Conservation (phyloP, 2,329 filamentous ascomycete species). For the Ceratocystis diversiconidia region DNA sequence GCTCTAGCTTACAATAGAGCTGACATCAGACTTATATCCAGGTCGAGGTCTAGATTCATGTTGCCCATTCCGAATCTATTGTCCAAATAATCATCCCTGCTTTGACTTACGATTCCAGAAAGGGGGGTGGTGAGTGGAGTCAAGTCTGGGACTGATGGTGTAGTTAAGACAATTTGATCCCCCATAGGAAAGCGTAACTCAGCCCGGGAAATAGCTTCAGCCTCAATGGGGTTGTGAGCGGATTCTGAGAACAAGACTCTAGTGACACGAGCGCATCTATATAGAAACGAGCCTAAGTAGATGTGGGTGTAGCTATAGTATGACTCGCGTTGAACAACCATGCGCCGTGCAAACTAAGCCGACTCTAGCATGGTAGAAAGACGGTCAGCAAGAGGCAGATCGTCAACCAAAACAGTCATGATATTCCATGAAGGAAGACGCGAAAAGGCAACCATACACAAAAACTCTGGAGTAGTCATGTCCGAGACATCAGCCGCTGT, state of each 20-base stretch:
- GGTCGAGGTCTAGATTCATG: neutral
- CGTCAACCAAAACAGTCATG: neutral
- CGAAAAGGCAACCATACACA: constrained; percentile 11
- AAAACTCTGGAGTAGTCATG: constrained; percentile 4
- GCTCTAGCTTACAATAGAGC: neutral
- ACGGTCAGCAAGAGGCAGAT: constrained; percentile 8
- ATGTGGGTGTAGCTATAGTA: constrained; percentile 6
- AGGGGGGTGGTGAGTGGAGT: neutral
- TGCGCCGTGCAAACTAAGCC: constrained; percentile 12
- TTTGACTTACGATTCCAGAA: neutral
- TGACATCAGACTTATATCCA: neutral
- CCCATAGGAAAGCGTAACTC: neutral
- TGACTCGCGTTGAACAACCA: constrained; percentile 1
- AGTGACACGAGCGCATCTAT: neutral
- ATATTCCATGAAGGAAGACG: constrained; percentile 12
- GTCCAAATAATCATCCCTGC: neutral
- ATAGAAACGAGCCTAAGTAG: constrained; percentile 10
- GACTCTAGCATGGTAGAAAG: constrained; percentile 9
- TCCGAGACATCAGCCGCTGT: neutral
- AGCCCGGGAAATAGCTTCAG: neutral
- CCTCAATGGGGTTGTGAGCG: constrained; percentile 2
- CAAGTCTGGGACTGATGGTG: neutral
- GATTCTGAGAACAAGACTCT: neutral
- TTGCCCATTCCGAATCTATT: neutral
- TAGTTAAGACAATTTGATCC: neutral